Base-by-base conservation (phyloP, 2,329 filamentous ascomycete genomes). In the Fusarium stilboides region DNA sequence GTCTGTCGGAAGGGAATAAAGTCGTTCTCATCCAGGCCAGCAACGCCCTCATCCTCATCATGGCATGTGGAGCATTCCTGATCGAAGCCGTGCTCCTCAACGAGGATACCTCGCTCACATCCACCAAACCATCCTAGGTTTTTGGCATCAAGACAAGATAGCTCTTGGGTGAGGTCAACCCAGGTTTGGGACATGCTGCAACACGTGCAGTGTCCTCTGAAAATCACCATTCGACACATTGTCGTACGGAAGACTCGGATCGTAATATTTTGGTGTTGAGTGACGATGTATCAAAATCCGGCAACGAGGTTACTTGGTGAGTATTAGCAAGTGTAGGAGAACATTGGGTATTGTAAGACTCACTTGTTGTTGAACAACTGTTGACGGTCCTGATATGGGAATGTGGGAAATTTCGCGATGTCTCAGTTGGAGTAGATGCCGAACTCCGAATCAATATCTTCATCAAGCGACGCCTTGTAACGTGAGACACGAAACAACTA, bases 131-230 rank as follows among this genome's bases (percentile, higher is more conserved):
- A 69, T 47, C 80, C 83, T 22, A 77, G 79, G 75, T 86, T 86
- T 70, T 86, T 86, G 37, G 84, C 83, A 64, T 84, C 79, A 50
- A 86, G 80, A 57, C 84, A 86, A 9, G 80, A 82, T 4, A 86
- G 77, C 67, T 82, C 76, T 70, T 85, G 83, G 14, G 79, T 76
- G 20, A 85, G 77, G 10, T 85, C 81, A 26, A 79, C 74, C 83
- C 84, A 83, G 17, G 77, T 80, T 54, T 83, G 80, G 44, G 62
- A 69, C 8, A 78, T 74, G 40, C 74, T 77, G 73, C 84, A 86
- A 47, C 76, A 77, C 37, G 81, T 81, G 75, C 84, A 86, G 40
- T 74, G 72, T 46, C 84, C 84, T 39, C 73, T 72, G 70, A 85
- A 86, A 43, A 80, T 72, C 44, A 85, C 71, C 72, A 83, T 77